Evolutionary conservation across 2,329 filamentous ascomycete genomes (phyloP).

Genomic region (Xylaria sp.): DNA sequence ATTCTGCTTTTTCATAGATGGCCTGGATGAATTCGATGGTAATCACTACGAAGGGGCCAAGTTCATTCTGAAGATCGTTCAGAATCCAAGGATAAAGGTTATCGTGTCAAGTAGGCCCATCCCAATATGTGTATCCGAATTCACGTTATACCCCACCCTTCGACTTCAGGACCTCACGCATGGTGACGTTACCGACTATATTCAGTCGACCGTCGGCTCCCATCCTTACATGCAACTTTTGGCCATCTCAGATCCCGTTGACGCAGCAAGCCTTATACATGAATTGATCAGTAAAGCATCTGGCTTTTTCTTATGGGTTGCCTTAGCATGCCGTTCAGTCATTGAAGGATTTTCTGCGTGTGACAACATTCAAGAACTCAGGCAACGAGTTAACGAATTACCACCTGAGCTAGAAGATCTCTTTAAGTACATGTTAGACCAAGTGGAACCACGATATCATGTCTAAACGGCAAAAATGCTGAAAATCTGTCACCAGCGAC

Average conservation of each 20-base stretch:
- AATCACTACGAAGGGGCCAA: background rate
- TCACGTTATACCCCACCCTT: background rate
- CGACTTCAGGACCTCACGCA: conserved; percentile 5
- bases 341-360: background rate
- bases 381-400: background rate
- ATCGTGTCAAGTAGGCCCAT: background rate
- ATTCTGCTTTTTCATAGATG: conserved; percentile 9
- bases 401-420: background rate
- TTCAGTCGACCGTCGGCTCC: background rate
- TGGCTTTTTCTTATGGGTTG: background rate
- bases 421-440: background rate
- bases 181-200: background rate
- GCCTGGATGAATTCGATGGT: background rate
- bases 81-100: background rate
- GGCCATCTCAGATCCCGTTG: background rate
- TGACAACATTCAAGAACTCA: background rate
- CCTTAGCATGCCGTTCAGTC: background rate
- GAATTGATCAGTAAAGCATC: background rate
- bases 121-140: background rate
- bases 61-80: background rate
- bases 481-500: background rate
- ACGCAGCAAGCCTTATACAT: background rate
- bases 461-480: background rate
- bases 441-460: background rate
- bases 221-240: background rate